Conservation (phyloP, 805 yeast genomes). For the Komagataella ulmi region DNA sequence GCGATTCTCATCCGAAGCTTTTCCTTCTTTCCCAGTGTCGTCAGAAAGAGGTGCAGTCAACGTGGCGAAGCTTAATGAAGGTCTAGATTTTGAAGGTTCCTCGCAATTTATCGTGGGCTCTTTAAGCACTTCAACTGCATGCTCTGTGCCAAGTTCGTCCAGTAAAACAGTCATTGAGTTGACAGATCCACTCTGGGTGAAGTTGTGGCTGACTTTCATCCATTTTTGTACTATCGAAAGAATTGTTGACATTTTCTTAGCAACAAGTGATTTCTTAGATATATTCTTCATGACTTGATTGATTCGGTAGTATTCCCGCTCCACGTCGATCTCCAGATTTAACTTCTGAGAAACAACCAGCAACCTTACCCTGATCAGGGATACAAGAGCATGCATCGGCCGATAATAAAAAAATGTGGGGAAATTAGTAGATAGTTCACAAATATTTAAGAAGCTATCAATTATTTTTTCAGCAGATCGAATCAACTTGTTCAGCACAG, state of each 20-base stretch:
- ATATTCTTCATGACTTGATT: conserved; percentile 10
- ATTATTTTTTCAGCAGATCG: conserved; percentile 31
- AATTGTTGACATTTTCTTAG: conserved; percentile 19
- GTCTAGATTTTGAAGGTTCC: conserved; percentile 3
- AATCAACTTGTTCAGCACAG: conserved; percentile 26
- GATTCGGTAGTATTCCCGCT: conserved; percentile 16
- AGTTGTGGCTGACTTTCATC: conserved; percentile 23
- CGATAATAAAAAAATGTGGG: conserved; percentile 42
- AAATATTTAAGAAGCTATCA: conserved; percentile 27
- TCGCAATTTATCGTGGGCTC: conserved; percentile 9
- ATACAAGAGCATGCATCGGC: conserved; percentile 37
- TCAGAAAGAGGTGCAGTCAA: neutral
- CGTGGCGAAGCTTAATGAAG: neutral
- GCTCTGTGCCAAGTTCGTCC: conserved; percentile 41
- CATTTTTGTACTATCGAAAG: conserved; percentile 21
- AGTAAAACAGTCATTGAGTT: conserved; percentile 38
- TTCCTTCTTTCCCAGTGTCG: neutral
- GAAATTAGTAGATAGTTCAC: conserved; percentile 23
- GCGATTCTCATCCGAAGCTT: neutral
- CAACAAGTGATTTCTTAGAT: conserved; percentile 16
- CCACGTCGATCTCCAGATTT: conserved; percentile 19
- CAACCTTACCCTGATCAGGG: conserved; percentile 30
- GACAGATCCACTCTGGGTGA: conserved; percentile 36
- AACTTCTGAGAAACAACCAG: conserved; percentile 28
- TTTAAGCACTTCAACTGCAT: conserved; percentile 22